Conservation (phyloP, 805 yeast genomes). For the Maudiozyma barnettii region DNA sequence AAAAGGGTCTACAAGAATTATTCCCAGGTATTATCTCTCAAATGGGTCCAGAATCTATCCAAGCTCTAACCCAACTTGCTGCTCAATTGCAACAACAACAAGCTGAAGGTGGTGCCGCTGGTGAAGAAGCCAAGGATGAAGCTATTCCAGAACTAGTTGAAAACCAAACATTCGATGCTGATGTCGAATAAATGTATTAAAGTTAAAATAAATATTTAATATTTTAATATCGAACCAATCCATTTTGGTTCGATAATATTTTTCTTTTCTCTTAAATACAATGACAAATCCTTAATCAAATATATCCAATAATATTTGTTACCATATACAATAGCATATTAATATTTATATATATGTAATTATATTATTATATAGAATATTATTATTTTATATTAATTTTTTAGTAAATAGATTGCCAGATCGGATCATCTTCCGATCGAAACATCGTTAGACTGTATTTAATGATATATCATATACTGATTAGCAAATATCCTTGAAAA, state of each 20-base stretch:
- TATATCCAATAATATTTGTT: background rate
- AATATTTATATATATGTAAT: background rate
- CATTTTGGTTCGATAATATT: background rate
- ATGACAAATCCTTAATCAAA: no score
- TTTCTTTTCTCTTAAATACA: background rate
- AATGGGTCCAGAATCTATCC: conserved; percentile 91
- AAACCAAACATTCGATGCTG: conserved; percentile 30
- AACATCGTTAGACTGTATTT: no score
- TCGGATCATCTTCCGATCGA: no score
- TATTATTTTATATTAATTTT: background rate
- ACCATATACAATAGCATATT: conserved; percentile 1
- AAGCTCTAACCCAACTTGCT: conserved; percentile 80
- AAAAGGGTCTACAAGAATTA: conserved; percentile 83
- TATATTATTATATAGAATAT: background rate
- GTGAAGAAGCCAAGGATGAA: conserved; percentile 44
- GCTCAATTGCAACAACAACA: conserved; percentile 66
- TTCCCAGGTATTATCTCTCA: conserved; percentile 92
- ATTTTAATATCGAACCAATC: background rate
- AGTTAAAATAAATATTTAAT: background rate
- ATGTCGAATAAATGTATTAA: conserved; percentile 27
- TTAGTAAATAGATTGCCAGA: no score
- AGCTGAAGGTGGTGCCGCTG: conserved; percentile 40
- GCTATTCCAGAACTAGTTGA: conserved; percentile 50
- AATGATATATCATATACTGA: no score
- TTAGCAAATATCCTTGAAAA: no score